Percentiles rank a stretch among this genome's conserved stretches.
phyloP scores from a whole-genome alignment of 805 yeast species.

The Torulaspora indica region DNA sequence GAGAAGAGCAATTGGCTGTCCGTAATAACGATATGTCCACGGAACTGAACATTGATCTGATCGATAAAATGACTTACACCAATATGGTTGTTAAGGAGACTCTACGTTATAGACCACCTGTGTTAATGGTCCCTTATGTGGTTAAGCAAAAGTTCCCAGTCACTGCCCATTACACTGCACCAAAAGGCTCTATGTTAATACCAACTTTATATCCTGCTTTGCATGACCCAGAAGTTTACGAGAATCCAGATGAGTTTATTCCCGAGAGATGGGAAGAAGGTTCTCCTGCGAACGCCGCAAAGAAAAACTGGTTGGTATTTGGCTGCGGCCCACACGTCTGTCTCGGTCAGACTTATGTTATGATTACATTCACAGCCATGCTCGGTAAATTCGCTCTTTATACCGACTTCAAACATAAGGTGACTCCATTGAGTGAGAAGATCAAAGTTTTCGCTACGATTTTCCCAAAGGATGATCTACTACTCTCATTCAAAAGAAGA shows the following conservation, averaged over 20 bases:
- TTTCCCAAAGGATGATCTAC: constrained; percentile 94
- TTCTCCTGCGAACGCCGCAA: constrained; percentile 66
- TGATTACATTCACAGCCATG: constrained; percentile 82
- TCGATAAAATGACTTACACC: constrained; percentile 85
- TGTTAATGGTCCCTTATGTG: constrained; percentile 94
- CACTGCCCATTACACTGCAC: constrained; percentile 78
- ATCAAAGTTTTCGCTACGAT: constrained; percentile 96
- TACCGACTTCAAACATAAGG: constrained; percentile 75
- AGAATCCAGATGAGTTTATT: constrained; percentile 86
- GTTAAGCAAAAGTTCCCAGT: constrained; percentile 85
- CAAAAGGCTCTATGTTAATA: constrained; percentile 95
- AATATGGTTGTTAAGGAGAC: constrained; percentile 87
- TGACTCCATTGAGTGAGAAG: constrained; percentile 81
- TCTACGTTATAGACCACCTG: constrained; percentile 95
- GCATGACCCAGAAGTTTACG: constrained; percentile 96
- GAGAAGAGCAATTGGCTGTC: constrained; percentile 85
- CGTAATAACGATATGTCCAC: constrained; percentile 69
- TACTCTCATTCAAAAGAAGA: constrained; percentile 66
- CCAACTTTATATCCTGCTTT: constrained; percentile 94
- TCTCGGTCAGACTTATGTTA: constrained; percentile 89
- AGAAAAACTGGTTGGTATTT: constrained; percentile 92
- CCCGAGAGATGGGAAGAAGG: constrained; percentile 95
- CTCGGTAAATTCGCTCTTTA: constrained; percentile 85
- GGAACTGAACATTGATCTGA: constrained; percentile 62
- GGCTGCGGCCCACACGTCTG: constrained; percentile 98